phyloP scores from a whole-genome alignment of 768 basidiomycete genomes.

The Pleurotus cornucopiae region DNA sequence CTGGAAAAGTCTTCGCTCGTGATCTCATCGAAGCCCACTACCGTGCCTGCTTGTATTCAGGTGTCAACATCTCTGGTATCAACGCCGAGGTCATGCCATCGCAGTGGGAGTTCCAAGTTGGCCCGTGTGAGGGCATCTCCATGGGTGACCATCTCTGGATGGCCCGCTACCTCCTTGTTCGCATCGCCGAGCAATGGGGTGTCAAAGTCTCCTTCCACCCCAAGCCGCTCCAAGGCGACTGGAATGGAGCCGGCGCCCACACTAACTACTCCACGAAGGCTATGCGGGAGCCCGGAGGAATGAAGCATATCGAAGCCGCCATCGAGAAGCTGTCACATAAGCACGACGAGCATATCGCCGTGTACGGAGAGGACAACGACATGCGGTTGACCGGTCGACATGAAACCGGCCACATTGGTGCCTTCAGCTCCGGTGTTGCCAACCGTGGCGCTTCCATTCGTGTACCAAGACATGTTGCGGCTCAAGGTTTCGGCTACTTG shows the following conservation, averaged over 20 bases:
- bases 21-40: constrained; percentile 99
- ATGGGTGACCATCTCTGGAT: constrained; percentile 99
- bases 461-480: constrained; percentile 89
- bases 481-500: constrained; percentile 92
- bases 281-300: constrained; percentile 94
- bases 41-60: constrained; percentile 91
- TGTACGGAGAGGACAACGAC: constrained; percentile 98
- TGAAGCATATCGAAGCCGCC: constrained; percentile 86
- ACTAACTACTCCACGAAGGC: constrained; percentile 94
- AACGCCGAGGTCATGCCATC: constrained; percentile 99
- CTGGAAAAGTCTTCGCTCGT: constrained; percentile 97
- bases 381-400: constrained; percentile 93
- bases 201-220: constrained; percentile 99
- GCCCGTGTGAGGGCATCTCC: constrained; percentile 94
- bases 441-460: constrained; percentile 97
- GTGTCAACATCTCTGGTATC: constrained; percentile 98
- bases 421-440: constrained; percentile 93
- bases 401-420: constrained; percentile 92
- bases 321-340: constrained; percentile 90
- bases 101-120: constrained; percentile 99
- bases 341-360: constrained; percentile 94
- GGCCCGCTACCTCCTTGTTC: constrained; percentile 93
- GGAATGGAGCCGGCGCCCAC: constrained; percentile 99
- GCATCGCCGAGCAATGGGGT: constrained; percentile 97
- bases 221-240: constrained; percentile 94